phyloP scores from a whole-genome alignment of 1,139 yeast genomes.

The Kodamaea sp. region DNA sequence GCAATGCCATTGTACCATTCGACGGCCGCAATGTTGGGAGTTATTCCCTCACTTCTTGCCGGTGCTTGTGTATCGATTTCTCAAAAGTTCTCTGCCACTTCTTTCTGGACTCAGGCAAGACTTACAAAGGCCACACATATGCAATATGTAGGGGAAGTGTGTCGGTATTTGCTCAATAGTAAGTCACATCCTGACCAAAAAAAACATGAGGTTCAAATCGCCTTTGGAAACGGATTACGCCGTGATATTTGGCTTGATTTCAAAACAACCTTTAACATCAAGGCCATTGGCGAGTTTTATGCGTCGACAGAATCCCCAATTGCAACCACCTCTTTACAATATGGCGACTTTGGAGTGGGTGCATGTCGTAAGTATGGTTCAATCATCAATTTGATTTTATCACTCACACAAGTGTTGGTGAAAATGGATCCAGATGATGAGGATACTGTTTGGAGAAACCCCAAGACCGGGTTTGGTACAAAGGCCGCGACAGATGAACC shows the following conservation, averaged over 20 bases:
- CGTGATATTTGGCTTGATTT: constrained; percentile 88
- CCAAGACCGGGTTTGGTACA: constrained; percentile 57
- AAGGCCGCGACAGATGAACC: constrained; percentile 53
- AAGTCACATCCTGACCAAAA: constrained; percentile 65
- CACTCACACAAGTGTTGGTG: constrained; percentile 59
- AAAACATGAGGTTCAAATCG: constrained; percentile 61
- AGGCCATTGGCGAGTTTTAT: constrained; percentile 83
- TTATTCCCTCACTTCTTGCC: constrained; percentile 60
- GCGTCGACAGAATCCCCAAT: constrained; percentile 94
- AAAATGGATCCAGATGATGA: constrained; percentile 83
- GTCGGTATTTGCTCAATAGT: constrained; percentile 76
- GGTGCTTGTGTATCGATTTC: constrained; percentile 79
- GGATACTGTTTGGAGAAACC: constrained; percentile 65
- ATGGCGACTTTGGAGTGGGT: constrained; percentile 79
- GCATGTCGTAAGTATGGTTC: constrained; percentile 85
- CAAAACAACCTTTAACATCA: constrained; percentile 70
- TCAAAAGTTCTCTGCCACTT: constrained; percentile 76
- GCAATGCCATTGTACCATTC: constrained; percentile 97
- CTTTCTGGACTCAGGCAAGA: constrained; percentile 89
- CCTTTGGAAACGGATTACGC: constrained; percentile 91
- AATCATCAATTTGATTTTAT: constrained; percentile 50
- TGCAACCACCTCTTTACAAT: constrained; percentile 80
- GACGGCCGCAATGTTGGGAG: constrained; percentile 86
- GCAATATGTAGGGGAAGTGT: constrained; percentile 95
- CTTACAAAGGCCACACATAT: constrained; percentile 70